Conservation (phyloP, 177 flowering plant genomes). For the Telopea speciosissima region DNA sequence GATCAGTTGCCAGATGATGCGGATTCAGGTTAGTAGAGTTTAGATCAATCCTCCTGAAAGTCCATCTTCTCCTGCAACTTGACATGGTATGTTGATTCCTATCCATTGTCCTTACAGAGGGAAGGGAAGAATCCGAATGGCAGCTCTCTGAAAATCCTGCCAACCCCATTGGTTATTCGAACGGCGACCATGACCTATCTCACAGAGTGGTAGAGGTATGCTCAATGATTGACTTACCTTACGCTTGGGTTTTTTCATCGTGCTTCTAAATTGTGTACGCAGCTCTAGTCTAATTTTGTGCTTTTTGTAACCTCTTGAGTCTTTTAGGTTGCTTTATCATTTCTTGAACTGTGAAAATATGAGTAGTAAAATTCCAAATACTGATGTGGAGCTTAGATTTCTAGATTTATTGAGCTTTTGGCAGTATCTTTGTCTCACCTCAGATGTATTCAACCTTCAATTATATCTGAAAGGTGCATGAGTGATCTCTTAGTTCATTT, state of each 20-base stretch:
- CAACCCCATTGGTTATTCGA: constrained; percentile 64
- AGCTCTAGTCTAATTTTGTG: too few species aligned
- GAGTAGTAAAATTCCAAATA: too few species aligned
- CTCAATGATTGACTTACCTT: not conserved
- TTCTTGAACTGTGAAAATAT: too few species aligned
- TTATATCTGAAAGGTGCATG: too few species aligned
- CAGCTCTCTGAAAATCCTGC: constrained; percentile 30
- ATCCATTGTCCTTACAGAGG: constrained; percentile 24
- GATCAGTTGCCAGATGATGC: constrained; percentile 47
- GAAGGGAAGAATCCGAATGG: constrained; percentile 48
- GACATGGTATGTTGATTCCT: not conserved
- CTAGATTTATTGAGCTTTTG: too few species aligned
- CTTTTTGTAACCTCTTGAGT: too few species aligned
- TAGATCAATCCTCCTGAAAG: not conserved
- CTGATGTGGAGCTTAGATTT: too few species aligned
- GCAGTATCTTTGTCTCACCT: too few species aligned
- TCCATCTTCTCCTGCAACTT: not conserved
- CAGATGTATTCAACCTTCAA: too few species aligned
- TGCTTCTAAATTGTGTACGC: too few species aligned
- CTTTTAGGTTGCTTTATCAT: too few species aligned
- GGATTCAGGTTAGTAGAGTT: constrained; percentile 20
- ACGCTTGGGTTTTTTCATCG: not conserved
- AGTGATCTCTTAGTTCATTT: too few species aligned
- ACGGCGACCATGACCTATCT: constrained; percentile 74
- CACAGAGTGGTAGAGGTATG: constrained; percentile 66